Percentiles rank a stretch among this genome's conserved stretches.
Conservation (phyloP, 164 flowering plant genomes). For the Aristolochia fimbriata region DNA sequence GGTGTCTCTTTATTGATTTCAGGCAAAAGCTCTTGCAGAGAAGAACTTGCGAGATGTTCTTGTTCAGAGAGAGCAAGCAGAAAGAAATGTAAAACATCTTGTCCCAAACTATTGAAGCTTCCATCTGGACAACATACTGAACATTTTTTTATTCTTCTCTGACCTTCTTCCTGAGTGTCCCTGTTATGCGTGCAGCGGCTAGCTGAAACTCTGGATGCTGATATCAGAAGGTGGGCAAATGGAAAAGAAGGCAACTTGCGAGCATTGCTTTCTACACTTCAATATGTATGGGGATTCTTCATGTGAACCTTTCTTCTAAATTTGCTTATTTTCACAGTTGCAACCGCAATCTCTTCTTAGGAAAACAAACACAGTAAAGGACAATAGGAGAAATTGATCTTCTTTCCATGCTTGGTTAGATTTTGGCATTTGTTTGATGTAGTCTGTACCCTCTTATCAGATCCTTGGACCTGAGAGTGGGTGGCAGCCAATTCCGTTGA, state of each 20-base stretch:
- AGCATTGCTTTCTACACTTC: conserved; percentile 84
- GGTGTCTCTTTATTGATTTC: conserved; percentile 13
- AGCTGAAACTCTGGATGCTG: conserved; percentile 79
- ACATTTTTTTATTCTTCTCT: not conserved
- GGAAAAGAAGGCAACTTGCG: conserved; percentile 90
- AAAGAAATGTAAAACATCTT: conserved; percentile 52
- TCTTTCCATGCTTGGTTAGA: not conserved
- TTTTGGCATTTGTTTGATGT: not conserved
- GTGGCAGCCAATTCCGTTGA: conserved; percentile 81
- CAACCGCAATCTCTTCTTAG: not conserved
- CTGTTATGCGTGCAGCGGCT: conserved; percentile 47
- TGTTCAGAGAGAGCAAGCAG: conserved; percentile 81
- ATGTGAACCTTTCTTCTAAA: not conserved
- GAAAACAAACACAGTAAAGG: too few species aligned
- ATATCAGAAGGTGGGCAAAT: conserved; percentile 82
- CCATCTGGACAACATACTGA: not conserved
- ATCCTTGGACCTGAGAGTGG: conserved; percentile 89
- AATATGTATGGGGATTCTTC: conserved; percentile 56
- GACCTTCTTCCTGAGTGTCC: not conserved
- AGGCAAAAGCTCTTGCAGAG: conserved; percentile 95
- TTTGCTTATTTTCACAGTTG: not conserved
- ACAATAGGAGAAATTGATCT: too few species aligned
- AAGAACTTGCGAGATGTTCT: conserved; percentile 81
- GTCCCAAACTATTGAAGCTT: too few species aligned
- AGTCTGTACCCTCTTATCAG: conserved; percentile 24